These are phyloP conservation scores for Colletotrichum shisoi DNA, from an alignment of 2,329 filamentous ascomycete genomes.

Conservation along the genomic window DNA sequence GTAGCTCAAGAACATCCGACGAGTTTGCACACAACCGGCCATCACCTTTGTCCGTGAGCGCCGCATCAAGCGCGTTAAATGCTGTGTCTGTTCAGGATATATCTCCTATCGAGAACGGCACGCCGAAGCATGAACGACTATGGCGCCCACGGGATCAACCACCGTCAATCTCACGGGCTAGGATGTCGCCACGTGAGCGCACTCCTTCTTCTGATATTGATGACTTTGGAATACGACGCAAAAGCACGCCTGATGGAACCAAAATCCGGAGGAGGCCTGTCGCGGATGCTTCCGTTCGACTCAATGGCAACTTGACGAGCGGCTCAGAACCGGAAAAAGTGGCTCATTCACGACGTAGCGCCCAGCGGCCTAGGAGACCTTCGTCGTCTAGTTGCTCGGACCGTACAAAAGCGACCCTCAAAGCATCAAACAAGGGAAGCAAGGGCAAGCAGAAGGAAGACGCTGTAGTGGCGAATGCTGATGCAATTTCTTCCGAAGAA, in stretches of 20 bases:
- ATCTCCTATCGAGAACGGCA: constrained; percentile 22
- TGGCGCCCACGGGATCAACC: constrained; percentile 5
- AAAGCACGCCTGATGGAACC: constrained; percentile 20
- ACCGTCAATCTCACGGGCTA: constrained; percentile 8
- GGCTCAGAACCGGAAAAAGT: constrained; percentile 27
- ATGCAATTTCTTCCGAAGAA: constrained; percentile 58
- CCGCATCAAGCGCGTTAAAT: constrained; percentile 64
- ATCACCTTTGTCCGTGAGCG: constrained; percentile 62
- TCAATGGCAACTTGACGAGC: constrained; percentile 12
- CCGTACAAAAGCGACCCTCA: neutral
- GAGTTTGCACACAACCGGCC: constrained; percentile 52
- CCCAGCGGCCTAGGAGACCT: neutral
- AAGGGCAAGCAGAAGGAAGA: constrained; percentile 47
- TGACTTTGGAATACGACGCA: constrained; percentile 17
- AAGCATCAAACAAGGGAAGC: constrained; percentile 3
- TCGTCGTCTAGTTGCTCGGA: constrained; percentile 32
- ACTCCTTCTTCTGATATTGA: constrained; percentile 15
- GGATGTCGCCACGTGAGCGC: constrained; percentile 9
- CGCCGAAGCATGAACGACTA: constrained; percentile 20
- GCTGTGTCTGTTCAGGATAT: constrained; percentile 42
- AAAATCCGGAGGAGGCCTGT: constrained; percentile 34
- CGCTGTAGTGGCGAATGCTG: constrained; percentile 53
- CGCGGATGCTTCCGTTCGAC: neutral
- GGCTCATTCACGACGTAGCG: constrained; percentile 1
- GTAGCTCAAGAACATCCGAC: constrained; percentile 50